A percentile compares a stretch with the other conserved stretches of the same genome.
phyloP scores from a whole-genome alignment of 805 yeast genomes.

The Cyberlindnera subsufficiens region DNA sequence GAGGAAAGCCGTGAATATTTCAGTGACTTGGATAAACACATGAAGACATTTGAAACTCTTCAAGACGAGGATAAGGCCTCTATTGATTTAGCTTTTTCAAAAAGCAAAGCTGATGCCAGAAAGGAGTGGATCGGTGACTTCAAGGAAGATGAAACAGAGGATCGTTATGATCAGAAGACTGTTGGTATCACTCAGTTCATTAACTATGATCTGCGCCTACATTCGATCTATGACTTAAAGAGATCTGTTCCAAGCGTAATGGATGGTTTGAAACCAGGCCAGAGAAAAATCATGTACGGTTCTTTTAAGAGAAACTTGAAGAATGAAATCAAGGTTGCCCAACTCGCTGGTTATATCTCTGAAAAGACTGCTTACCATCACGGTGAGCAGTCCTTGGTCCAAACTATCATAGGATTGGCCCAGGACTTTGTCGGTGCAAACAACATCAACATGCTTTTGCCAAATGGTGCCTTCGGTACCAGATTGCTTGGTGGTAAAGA shows the following conservation, averaged over 20 bases:
- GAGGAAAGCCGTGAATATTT: slow-evolving; percentile 87
- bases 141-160: slow-evolving; percentile 67
- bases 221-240: slow-evolving; percentile 94
- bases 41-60: slow-evolving; percentile 78
- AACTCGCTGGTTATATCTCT: slow-evolving; percentile 82
- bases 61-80: slow-evolving; percentile 69
- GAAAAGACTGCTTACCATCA: slow-evolving; percentile 93
- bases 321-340: slow-evolving; percentile 82
- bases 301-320: slow-evolving; percentile 76
- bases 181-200: slow-evolving; percentile 93
- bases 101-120: slow-evolving; percentile 93
- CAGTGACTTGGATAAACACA: slow-evolving; percentile 74
- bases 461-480: slow-evolving; percentile 95
- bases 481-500: slow-evolving; percentile 97
- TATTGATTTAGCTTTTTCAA: slow-evolving; percentile 91
- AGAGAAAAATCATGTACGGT: slow-evolving; percentile 86
- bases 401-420: slow-evolving; percentile 89
- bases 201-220: slow-evolving; percentile 88
- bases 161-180: slow-evolving; percentile 20
- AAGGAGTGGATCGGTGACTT: slow-evolving; percentile 97
- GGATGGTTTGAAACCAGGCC: slow-evolving; percentile 97
- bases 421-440: slow-evolving; percentile 94
- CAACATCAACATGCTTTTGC: slow-evolving; percentile 76
- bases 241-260: slow-evolving; percentile 91
- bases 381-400: slow-evolving; percentile 84